Conservation (phyloP, 805 yeast species). For the Nakazawaea wickerhamii region DNA sequence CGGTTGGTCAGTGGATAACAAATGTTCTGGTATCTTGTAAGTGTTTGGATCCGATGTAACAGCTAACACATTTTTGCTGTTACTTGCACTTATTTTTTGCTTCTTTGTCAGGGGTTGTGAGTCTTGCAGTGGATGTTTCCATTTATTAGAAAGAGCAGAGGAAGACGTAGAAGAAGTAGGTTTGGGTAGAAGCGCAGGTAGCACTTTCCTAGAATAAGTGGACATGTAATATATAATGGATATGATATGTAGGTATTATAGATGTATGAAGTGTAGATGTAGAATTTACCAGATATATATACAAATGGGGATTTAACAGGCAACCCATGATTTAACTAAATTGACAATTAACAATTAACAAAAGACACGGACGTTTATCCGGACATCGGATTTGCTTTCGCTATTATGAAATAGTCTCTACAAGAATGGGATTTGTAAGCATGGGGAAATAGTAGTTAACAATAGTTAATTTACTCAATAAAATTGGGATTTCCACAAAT, state of each 20-base stretch:
- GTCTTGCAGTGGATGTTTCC: not conserved
- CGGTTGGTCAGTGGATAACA: conserved; percentile 20
- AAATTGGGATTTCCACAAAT: conserved; percentile 5
- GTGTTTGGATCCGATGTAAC: conserved; percentile 10
- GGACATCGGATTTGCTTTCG: conserved; percentile 8
- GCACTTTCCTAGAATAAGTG: not conserved
- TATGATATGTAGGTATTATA: not conserved
- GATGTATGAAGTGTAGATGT: no score
- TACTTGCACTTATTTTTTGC: not conserved
- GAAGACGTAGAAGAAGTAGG: not conserved
- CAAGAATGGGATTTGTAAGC: conserved; percentile 6
- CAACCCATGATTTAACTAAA: no score
- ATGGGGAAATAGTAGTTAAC: conserved; percentile 1
- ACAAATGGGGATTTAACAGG: no score
- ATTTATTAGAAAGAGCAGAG: not conserved
- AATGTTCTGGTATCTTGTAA: conserved; percentile 13
- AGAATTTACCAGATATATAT: no score
- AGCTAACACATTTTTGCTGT: conserved; percentile 6
- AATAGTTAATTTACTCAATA: not conserved
- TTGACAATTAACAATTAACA: not conserved
- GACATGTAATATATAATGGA: no score
- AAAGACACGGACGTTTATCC: conserved; percentile 5
- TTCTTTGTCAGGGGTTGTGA: not conserved
- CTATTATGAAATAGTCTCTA: not conserved
- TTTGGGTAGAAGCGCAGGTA: conserved; percentile 9